A percentile compares a stretch with the other conserved stretches of the same genome.
phyloP scores from a whole-genome alignment of 768 basidiomycete species.

The Mrakia hoshinonis region DNA sequence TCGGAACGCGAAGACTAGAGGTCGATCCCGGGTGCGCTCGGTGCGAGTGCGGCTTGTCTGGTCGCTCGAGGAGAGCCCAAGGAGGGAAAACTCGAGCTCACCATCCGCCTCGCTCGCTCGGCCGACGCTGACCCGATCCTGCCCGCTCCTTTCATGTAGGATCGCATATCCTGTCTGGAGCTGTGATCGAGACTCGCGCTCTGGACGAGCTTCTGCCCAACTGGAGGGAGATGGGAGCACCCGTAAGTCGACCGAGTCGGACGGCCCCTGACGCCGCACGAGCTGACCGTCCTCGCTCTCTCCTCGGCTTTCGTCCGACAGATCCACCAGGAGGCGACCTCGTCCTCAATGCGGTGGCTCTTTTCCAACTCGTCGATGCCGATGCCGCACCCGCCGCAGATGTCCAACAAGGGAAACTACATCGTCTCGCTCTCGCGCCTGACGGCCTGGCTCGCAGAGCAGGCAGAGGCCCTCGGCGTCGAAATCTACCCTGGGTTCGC shows the following conservation, averaged over 20 bases:
- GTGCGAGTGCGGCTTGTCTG: too few relatives aligned
- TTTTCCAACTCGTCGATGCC: slow-evolving; percentile 61
- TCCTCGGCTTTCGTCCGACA: background rate
- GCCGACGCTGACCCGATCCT: background rate
- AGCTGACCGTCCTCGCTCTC: background rate
- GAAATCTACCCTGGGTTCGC: slow-evolving; percentile 97
- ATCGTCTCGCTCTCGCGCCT: slow-evolving; percentile 81
- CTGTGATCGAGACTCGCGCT: slow-evolving; percentile 85
- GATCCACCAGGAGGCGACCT: slow-evolving; percentile 60
- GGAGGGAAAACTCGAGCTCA: slow-evolving; percentile 2
- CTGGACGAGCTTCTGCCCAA: slow-evolving; percentile 81
- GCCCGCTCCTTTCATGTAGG: slow-evolving; percentile 47
- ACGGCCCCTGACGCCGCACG: background rate
- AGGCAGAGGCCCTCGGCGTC: slow-evolving; percentile 79
- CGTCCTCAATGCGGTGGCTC: slow-evolving; percentile 75
- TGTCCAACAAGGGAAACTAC: slow-evolving; percentile 90
- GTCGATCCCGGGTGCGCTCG: too few relatives aligned
- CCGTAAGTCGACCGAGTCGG: slow-evolving; percentile 44
- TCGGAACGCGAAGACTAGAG: too few relatives aligned
- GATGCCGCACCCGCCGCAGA: slow-evolving; percentile 92
- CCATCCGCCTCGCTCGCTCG: background rate
- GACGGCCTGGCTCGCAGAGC: slow-evolving; percentile 74
- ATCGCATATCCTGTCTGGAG: slow-evolving; percentile 88
- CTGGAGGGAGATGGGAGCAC: slow-evolving; percentile 67
- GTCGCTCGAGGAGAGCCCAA: too few relatives aligned